Evolutionary conservation across 371 early-diverging fungal genomes (phyloP).

Genomic region (Zychaea mexicana): DNA sequence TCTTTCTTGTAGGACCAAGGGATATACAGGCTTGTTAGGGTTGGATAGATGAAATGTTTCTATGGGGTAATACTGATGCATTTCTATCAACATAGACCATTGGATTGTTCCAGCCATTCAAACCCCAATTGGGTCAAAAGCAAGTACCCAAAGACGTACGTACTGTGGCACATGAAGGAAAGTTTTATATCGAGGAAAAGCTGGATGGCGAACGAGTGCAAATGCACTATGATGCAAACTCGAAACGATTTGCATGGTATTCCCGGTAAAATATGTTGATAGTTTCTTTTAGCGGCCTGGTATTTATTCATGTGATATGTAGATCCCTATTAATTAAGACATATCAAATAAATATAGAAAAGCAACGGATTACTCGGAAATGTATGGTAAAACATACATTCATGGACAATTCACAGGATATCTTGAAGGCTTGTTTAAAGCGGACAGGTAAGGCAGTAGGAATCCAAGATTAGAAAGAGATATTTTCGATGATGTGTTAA

Average conservation of each 20-base stretch:
- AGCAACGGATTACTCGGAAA: slow-evolving; percentile 62
- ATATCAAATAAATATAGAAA: no score
- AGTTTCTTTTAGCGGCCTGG: no score
- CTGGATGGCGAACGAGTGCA: slow-evolving; percentile 80
- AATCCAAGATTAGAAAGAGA: no score
- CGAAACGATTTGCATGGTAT: slow-evolving; percentile 55
- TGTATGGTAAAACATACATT: slow-evolving; percentile 57
- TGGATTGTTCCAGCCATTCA: slow-evolving; percentile 54
- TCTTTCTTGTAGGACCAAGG: background rate
- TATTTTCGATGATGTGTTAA: no score
- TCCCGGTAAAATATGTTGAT: slow-evolving; percentile 39
- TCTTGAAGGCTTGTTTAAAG: slow-evolving; percentile 19
- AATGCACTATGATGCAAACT: slow-evolving; percentile 59
- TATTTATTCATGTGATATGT: no score
- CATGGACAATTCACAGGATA: slow-evolving; percentile 20
- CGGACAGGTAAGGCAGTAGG: slow-evolving; percentile 23
- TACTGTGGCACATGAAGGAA: slow-evolving; percentile 37
- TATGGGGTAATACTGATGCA: background rate
- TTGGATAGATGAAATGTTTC: background rate
- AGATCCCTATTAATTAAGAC: no score
- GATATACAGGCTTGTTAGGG: no score
- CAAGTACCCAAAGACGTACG: slow-evolving; percentile 44
- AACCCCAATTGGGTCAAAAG: slow-evolving; percentile 56
- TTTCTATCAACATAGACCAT: slow-evolving; percentile 39
- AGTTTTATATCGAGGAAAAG: slow-evolving; percentile 80